phyloP scores from a whole-genome alignment of 306 rosid genomes.

The Prinsepia uniflora region DNA sequence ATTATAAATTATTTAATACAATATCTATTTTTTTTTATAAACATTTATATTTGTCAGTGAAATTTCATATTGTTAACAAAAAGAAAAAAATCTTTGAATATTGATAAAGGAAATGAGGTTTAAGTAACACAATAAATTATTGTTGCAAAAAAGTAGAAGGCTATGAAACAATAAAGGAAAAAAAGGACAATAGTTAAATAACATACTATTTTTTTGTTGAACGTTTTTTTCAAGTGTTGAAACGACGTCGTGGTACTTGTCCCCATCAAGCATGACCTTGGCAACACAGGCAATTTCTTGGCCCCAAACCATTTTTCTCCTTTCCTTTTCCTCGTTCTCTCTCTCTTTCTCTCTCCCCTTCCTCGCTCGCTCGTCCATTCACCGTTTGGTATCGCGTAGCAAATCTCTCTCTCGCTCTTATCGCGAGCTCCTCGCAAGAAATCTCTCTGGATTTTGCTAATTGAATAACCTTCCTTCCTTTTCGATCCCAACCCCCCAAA shows the following conservation, averaged over 20 bases:
- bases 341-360: conserved; percentile 16
- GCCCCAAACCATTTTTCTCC: conserved; percentile 29
- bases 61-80: too few relatives aligned
- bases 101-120: too few relatives aligned
- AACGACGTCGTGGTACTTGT: conserved; percentile 47
- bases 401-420: conserved; percentile 30
- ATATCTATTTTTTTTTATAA: too few relatives aligned
- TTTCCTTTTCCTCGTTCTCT: conserved; percentile 8
- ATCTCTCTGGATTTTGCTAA: conserved; percentile 52
- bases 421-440: conserved; percentile 60
- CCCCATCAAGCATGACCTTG: conserved; percentile 30
- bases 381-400: conserved; percentile 41
- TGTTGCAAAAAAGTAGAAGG: too few relatives aligned
- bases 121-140: too few relatives aligned
- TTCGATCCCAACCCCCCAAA: conserved; percentile 47
- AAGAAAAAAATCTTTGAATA: too few relatives aligned
- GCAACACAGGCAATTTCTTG: conserved; percentile 26
- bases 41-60: too few relatives aligned
- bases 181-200: too few relatives aligned
- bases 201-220: too few relatives aligned
- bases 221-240: background rate
- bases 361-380: conserved; percentile 15
- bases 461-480: conserved; percentile 23
- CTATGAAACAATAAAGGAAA: too few relatives aligned
- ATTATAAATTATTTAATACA: too few relatives aligned